Base-by-base conservation (phyloP, 768 basidiomycete species). In the Fomitopsis serialis region DNA sequence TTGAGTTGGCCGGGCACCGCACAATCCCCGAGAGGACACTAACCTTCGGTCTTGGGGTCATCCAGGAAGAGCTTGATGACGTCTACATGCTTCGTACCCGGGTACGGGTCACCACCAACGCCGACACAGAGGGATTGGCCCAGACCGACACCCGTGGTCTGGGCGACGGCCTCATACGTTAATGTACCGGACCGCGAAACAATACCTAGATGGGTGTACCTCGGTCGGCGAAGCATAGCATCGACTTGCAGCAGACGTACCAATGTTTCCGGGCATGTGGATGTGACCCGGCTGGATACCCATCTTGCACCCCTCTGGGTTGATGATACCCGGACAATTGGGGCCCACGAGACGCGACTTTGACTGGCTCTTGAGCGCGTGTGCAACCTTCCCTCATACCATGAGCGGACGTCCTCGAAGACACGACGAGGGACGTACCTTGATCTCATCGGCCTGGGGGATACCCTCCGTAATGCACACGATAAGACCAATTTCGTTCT, bases 381-480 rank as follows among this genome's bases (percentile, higher is more conserved):
- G 89, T 77, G 89, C 84, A 56, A 99, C 89, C 92, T 93, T 51
- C 42, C 27, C 29, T 32, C 9, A n/a, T n/a, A n/a, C n/a, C n/a
- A n/a, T 12, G 23, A 50, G n/a, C n/a, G n/a, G n/a, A n/a, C 46
- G 19, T 32, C 32, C 35, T 35, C 27, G 37, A 10, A 10, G 2
- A 22, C 21, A 19, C 13, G 25, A 24, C 13, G 12, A n/a, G 9
- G 25, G n/a, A 9, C 48, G 17, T 43, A 91, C 92, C 69, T 80
- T 82, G 68, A 99, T 93, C 76, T 99, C 96, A 68, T 99, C 97
- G 9, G 86, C 78, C 68, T 99, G 97, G 15, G 97, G 97, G 62
- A 99, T 99, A 40, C 97, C 97, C 72, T 99, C 97, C 12, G 97
- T 99, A 62, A 99, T 90, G 68, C 94, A 95, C 45, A 99, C 97